A percentile compares a stretch with the other conserved stretches of the same genome.
phyloP scores from a whole-genome alignment of 805 yeast genomes.

The Spathaspora arborariae region DNA sequence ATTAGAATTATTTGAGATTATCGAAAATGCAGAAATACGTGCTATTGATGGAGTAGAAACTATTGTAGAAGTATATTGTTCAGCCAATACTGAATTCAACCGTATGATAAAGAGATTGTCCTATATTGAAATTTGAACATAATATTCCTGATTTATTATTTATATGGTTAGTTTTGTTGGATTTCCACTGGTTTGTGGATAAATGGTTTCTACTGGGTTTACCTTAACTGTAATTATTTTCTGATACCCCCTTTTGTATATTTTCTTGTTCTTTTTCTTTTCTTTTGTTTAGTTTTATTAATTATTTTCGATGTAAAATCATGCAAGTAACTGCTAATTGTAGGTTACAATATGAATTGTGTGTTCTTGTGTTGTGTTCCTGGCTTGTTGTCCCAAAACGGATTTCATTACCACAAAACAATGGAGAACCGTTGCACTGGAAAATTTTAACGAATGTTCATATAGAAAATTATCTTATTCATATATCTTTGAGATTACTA shows the following conservation, averaged over 20 bases:
- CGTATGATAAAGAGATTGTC: neutral
- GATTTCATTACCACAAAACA: no score
- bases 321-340: neutral
- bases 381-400: neutral
- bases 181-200: neutral
- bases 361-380: neutral
- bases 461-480: no score
- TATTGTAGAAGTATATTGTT: neutral
- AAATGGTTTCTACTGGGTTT: neutral
- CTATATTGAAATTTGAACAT: neutral
- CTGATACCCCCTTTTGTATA: neutral
- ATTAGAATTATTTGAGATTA: neutral
- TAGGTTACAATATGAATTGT: no score
- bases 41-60: slow-evolving; percentile 3
- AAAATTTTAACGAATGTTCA: no score
- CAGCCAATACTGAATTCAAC: neutral
- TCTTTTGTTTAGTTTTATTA: no score
- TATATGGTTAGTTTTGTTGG: neutral
- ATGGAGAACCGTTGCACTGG: no score
- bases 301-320: neutral
- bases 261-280: no score
- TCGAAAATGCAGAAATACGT: slow-evolving; percentile 3
- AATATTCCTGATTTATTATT: neutral
- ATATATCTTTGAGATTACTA: no score
- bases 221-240: neutral